A percentile compares a stretch with the other conserved stretches of the same genome.
These are phyloP conservation scores for Tolypocladium ophioglossoides DNA, from an alignment of 2,329 filamentous ascomycete genomes.

Conservation along the genomic window DNA sequence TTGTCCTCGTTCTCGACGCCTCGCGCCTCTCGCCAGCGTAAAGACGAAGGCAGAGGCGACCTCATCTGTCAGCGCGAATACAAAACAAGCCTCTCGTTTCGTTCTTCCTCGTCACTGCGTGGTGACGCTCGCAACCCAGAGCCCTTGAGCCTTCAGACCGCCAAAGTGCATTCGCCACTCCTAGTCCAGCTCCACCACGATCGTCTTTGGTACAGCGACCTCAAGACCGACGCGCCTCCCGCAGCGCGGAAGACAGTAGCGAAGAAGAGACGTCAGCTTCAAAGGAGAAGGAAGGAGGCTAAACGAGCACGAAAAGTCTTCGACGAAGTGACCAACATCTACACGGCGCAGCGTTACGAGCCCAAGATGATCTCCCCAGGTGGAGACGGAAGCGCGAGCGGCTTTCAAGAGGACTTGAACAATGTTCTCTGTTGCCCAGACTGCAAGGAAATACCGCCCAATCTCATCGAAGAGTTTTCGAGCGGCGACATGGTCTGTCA, in stretches of 20 bases:
- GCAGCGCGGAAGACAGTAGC: slow-evolving; percentile 14
- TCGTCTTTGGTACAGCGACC: slow-evolving; percentile 25
- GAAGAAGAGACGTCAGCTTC: slow-evolving; percentile 22
- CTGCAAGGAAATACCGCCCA: slow-evolving; percentile 85
- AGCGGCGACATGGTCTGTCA: slow-evolving; percentile 87
- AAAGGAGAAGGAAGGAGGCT: slow-evolving; percentile 20
- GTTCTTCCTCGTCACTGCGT: background rate
- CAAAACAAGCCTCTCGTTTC: background rate
- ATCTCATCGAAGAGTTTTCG: slow-evolving; percentile 86
- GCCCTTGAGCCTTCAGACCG: slow-evolving; percentile 23
- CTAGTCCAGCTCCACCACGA: slow-evolving; percentile 47
- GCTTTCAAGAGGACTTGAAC: slow-evolving; percentile 76
- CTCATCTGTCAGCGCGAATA: background rate
- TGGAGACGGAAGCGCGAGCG: slow-evolving; percentile 17
- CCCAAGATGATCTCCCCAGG: slow-evolving; percentile 36
- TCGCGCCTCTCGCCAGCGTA: background rate
- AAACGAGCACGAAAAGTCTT: slow-evolving; percentile 27
- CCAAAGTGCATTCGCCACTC: slow-evolving; percentile 62
- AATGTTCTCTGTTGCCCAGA: slow-evolving; percentile 79
- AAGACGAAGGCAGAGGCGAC: background rate
- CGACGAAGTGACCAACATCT: slow-evolving; percentile 31
- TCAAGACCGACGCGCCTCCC: slow-evolving; percentile 8
- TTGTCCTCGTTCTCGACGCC: background rate
- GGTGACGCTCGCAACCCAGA: background rate
- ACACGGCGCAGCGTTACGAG: slow-evolving; percentile 28